Evolutionary conservation across 225 moss, liverwort and hornwort species (phyloP).

Genomic region (Ulota crispa): DNA sequence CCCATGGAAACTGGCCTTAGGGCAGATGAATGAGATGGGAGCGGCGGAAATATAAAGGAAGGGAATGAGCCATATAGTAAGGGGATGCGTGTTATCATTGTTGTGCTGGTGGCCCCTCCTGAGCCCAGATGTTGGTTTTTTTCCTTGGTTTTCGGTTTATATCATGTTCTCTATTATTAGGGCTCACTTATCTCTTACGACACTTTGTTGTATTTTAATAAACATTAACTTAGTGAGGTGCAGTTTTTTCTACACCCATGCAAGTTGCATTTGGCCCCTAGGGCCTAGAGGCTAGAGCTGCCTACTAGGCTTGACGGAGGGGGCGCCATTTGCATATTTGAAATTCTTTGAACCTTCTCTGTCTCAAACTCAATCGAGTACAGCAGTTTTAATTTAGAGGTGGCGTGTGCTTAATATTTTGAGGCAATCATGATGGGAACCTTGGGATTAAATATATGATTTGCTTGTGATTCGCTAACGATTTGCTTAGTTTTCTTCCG

Average conservation of each 20-base stretch:
- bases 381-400: not conserved
- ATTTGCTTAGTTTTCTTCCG: too few species aligned
- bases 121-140: not conserved
- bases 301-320: not conserved
- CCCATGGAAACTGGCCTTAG: too few species aligned
- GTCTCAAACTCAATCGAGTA: not conserved
- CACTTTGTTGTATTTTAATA: not conserved
- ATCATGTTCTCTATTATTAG: too few species aligned
- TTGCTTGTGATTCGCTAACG: not conserved
- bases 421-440: not conserved
- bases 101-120: not conserved
- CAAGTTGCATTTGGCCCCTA: not conserved
- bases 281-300: too few species aligned
- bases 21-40: not conserved
- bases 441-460: not conserved
- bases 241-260: not conserved
- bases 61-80: not conserved
- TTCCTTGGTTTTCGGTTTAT: too few species aligned
- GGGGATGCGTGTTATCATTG: not conserved
- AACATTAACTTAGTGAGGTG: not conserved
- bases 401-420: not conserved
- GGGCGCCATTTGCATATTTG: not conserved
- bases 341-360: not conserved
- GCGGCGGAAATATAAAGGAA: accelerated
- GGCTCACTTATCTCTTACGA: too few species aligned